These are phyloP conservation scores for Hibiscus trionum DNA, from an alignment of 345 rosid genomes.

Conservation along the genomic window DNA sequence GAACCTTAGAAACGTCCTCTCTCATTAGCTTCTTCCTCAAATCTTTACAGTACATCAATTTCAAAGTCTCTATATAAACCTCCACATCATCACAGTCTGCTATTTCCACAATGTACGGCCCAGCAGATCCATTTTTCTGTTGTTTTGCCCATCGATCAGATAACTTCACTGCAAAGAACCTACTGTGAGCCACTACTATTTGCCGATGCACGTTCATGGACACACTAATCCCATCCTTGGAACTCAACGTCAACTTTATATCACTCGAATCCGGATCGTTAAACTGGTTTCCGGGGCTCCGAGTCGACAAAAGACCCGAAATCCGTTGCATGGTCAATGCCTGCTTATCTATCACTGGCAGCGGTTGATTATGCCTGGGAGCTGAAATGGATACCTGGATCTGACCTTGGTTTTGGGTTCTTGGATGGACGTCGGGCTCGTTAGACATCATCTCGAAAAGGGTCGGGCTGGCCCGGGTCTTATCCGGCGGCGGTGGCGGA, in stretches of 20 bases:
- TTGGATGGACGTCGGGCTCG: conserved; percentile 56
- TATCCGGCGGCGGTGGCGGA: conserved; percentile 63
- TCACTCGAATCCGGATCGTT: conserved; percentile 75
- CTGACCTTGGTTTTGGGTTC: conserved; percentile 31
- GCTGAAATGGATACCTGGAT: conserved; percentile 25
- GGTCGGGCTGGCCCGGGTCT: conserved; percentile 88
- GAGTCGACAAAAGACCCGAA: conserved; percentile 43
- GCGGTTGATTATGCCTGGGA: conserved; percentile 18
- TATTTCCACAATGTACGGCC: conserved; percentile 77
- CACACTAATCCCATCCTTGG: conserved; percentile 76
- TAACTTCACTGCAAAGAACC: conserved; percentile 72
- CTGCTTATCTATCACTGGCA: conserved; percentile 41
- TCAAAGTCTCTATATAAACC: conserved; percentile 84
- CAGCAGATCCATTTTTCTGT: conserved; percentile 34
- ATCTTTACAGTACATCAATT: conserved; percentile 92
- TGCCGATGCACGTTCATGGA: conserved; percentile 74
- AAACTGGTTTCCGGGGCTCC: conserved; percentile 85
- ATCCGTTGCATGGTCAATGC: conserved; percentile 72
- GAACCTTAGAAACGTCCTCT: conserved; percentile 77
- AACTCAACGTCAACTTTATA: conserved; percentile 68
- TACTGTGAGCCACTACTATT: conserved; percentile 78
- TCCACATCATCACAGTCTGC: conserved; percentile 97
- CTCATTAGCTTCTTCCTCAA: conserved; percentile 87
- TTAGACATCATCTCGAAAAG: conserved; percentile 92
- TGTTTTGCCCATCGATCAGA: conserved; percentile 72